Percentiles rank a stretch among this genome's conserved stretches.
Conservation (phyloP, 2,329 filamentous ascomycete species). For the Botrytis hyacinthi region DNA sequence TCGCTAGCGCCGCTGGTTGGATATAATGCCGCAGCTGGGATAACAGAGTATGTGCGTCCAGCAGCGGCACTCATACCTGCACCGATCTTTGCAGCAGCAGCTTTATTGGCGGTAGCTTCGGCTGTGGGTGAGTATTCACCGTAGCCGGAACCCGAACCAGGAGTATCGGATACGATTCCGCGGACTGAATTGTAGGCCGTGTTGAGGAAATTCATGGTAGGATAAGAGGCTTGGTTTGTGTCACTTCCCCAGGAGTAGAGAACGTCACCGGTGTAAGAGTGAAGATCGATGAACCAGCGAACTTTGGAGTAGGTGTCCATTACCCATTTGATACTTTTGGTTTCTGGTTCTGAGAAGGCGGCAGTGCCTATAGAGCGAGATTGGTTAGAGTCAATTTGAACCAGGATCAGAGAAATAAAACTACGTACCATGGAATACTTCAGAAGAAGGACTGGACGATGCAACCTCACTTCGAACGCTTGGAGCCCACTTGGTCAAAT, state of each 20-base stretch:
- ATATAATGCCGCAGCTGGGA: conserved; percentile 46
- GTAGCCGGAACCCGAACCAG: conserved; percentile 41
- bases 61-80: conserved; percentile 44
- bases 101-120: conserved; percentile 41
- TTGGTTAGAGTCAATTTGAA: not conserved
- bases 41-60: conserved; percentile 41
- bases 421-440: conserved; percentile 41
- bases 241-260: conserved; percentile 59
- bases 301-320: conserved; percentile 50
- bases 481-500: conserved; percentile 47
- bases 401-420: not conserved
- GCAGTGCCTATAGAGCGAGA: conserved; percentile 41
- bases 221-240: conserved; percentile 47
- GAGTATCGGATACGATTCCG: conserved; percentile 45
- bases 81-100: conserved; percentile 40
- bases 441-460: conserved; percentile 37
- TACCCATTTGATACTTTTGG: conserved; percentile 52
- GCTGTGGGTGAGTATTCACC: conserved; percentile 46
- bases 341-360: conserved; percentile 56
- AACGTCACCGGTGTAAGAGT: conserved; percentile 52
- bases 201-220: conserved; percentile 53
- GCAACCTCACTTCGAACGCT: conserved; percentile 42
- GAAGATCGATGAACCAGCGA: conserved; percentile 58
- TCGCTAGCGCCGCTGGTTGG: conserved; percentile 47
- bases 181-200: conserved; percentile 50